Evolutionary conservation across 2,329 filamentous ascomycete genomes (phyloP).

Genomic region (Aspergillus aculeatinus): DNA sequence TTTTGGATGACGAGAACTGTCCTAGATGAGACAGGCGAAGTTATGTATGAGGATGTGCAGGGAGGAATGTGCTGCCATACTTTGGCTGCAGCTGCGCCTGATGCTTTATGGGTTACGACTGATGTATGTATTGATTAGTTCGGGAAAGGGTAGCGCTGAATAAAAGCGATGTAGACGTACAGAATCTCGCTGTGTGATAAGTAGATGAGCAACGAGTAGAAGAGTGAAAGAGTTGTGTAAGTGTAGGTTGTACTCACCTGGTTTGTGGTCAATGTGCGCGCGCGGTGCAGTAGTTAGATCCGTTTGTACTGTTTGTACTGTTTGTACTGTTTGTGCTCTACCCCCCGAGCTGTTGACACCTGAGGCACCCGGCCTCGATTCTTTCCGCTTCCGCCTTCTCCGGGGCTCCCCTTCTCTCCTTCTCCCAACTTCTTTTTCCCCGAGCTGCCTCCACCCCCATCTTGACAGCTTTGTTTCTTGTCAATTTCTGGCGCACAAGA

Average conservation of each 20-base stretch:
- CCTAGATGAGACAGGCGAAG: background rate
- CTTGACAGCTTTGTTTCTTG: background rate
- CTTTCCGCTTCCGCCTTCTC: slow-evolving; percentile 3
- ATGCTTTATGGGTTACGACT: slow-evolving; percentile 16
- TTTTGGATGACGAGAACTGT: background rate
- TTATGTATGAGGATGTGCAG: background rate
- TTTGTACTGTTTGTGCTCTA: no score
- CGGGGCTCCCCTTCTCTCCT: background rate
- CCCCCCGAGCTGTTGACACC: no score
- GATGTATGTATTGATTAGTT: slow-evolving; percentile 11
- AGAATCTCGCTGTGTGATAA: background rate
- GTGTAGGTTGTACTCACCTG: background rate
- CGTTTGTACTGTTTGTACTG: no score
- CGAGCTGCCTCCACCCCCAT: background rate
- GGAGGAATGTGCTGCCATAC: background rate
- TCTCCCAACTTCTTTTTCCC: background rate
- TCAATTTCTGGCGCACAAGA: background rate
- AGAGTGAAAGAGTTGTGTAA: background rate
- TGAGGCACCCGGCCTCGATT: background rate
- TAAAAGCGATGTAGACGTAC: slow-evolving; percentile 2
- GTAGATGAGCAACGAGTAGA: no score
- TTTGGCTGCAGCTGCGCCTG: slow-evolving; percentile 1
- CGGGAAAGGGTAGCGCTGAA: slow-evolving; percentile 1
- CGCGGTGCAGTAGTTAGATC: no score
- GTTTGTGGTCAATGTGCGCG: background rate